Evolutionary conservation across 2,329 filamentous ascomycete species (phyloP), one percentile per base, ranked within the genome.

Genomic region (Aspergillus felis): DNA sequence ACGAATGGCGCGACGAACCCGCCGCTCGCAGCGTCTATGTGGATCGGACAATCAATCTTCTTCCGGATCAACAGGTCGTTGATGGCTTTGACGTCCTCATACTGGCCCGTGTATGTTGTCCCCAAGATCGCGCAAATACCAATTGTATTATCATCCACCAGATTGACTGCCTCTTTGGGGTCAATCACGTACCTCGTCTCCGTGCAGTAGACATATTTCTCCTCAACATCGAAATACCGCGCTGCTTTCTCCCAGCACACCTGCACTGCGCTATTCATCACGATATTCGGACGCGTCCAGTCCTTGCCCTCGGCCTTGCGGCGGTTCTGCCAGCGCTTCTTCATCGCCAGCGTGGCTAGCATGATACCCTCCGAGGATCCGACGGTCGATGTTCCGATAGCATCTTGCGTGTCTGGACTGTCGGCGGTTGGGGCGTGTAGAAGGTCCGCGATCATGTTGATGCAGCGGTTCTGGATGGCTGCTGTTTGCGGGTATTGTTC

Each of bases 111-210:
- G 63, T 90, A 91, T 0, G 88, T 91, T 52, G 82, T 86, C 3
- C 88, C 87, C 4, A 91, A 67, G 54, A 90, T 90, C 0, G 88
- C 85, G 66, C 89, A 90, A 0, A 91, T 77, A n/a, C 88, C 88
- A 63, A 91, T 90, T 0, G 88, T 91, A 63, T 90, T 90, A 72
- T 90, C 87, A 60, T 91, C 87, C 35, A 90, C 81, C 61, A 87
- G 87, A 64, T 89, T 70, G 65, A 81, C 84, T 1, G 90, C 84
- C 27, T 86, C 72, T 3, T 84, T 78, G 0, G 87, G 84, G 62
- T 90, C 86, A 7, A 90, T 53, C 79, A 85, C 10, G 88, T 87
- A 20, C 83, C 85, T 51, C 87, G 73, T 57, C 87, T 87, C 50
- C 82, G 79, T 25, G 85, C 66, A 68, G 14, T 66, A 68, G 10